Evolutionary conservation across 352 stramenopile species (phyloP), one percentile per base, ranked within the genome.

Genomic region (Phytophthora pini): DNA sequence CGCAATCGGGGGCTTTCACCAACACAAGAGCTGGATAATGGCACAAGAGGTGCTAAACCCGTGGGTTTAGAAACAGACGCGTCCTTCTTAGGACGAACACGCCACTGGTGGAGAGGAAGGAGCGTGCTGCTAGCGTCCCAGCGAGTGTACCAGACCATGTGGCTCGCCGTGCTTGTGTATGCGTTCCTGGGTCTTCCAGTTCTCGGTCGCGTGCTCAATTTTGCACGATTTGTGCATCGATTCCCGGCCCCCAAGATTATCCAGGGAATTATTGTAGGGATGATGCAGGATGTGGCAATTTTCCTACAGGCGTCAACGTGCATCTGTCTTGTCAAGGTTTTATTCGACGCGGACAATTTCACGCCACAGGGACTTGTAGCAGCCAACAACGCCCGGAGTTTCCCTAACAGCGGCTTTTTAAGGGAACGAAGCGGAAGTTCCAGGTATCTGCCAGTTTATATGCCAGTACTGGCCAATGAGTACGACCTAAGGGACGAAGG

Each of bases 251-350:
- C 54, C 5, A 86, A 68, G 46, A 82, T 92, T 41, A 1, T 86
- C 1, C 76, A 85, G 43, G 77, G 77, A 1, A 61, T 92, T 32
- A 9, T 78, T 10, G 79, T 69, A 1, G 83, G 83, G 0, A 49
- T 84, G 34, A 58, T 80, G 29, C 80, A 92, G 43, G 83, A 92
- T 52, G 56, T 89, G 36, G 83, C 83, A 2, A 76, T 89, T 32
- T 89, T 92, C 34, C 62, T 84, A 22, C 83, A 92, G 47, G 71
- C 80, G 0, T 79, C 77, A 13, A 92, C 83, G 2, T 69, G 85
- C 44, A 87, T 92, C 39, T 87, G 80, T 59, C 51, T 92, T 17
- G 79, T 89, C 13, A 92, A 92, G 60, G 65, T 88, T 31, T 66
- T 89, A 38, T 68, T 89, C 24, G 77, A 89, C 65, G 56, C 55